Conservation (phyloP, 768 basidiomycete genomes). For the Boletus rex-veris region DNA sequence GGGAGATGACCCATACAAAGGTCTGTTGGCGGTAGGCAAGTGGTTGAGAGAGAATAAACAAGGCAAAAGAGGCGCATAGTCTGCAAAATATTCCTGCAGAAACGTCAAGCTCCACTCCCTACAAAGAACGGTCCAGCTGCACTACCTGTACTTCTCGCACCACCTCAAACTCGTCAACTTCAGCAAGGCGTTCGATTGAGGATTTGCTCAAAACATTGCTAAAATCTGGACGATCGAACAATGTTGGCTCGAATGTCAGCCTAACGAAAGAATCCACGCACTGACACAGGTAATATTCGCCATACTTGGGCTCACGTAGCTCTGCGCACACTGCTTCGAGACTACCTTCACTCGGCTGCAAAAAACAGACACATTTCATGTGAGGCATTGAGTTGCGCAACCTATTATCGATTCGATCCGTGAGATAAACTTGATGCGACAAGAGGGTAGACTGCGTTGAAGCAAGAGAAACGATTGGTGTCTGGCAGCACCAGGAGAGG, state of each 20-base stretch:
- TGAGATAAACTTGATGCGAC: slow-evolving; percentile 95
- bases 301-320: slow-evolving; percentile 87
- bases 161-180: slow-evolving; percentile 93
- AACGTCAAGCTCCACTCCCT: not conserved
- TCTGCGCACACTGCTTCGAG: slow-evolving; percentile 81
- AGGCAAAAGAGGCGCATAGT: slow-evolving; percentile 85
- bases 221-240: slow-evolving; percentile 60
- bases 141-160: slow-evolving; percentile 94
- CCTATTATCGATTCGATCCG: slow-evolving; percentile 95
- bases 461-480: slow-evolving; percentile 92
- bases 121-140: not conserved
- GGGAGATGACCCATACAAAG: slow-evolving; percentile 70
- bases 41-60: slow-evolving; percentile 87
- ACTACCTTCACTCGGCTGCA: slow-evolving; percentile 79
- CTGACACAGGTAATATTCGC: slow-evolving; percentile 99
- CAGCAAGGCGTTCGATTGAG: slow-evolving; percentile 88
- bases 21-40: slow-evolving; percentile 54
- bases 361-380: slow-evolving; percentile 95
- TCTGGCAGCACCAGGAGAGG: slow-evolving; percentile 44
- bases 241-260: slow-evolving; percentile 16
- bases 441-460: slow-evolving; percentile 91
- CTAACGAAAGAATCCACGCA: slow-evolving; percentile 56
- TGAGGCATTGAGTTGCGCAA: slow-evolving; percentile 90
- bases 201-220: slow-evolving; percentile 90
- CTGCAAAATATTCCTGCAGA: slow-evolving; percentile 92